Conservation (phyloP, 345 rosid genomes). For the Corchorus olitorius region DNA sequence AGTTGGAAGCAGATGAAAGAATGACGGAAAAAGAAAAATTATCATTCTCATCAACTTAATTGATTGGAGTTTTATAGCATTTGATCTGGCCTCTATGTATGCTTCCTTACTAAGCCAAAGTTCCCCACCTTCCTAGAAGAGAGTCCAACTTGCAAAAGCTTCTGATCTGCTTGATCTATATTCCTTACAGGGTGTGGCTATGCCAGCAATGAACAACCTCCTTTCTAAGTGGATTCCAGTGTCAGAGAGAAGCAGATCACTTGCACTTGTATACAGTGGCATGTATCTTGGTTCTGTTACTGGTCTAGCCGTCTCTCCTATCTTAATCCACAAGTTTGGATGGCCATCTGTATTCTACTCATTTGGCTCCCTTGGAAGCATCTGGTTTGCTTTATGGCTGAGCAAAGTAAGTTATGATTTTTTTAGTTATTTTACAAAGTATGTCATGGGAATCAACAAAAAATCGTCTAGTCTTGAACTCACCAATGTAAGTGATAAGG, state of each 20-base stretch:
- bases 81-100: neutral
- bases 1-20: neutral
- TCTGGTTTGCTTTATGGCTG: constrained; percentile 85
- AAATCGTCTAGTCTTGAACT: neutral
- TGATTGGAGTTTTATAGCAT: neutral
- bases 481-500: neutral
- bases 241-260: constrained; percentile 97
- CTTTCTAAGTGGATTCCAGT: constrained; percentile 98
- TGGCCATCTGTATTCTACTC: constrained; percentile 97
- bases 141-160: neutral
- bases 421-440: constrained; percentile 10
- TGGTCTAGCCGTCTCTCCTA: constrained; percentile 83
- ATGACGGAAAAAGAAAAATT: neutral
- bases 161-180: constrained; percentile 33
- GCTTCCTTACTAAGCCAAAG: neutral
- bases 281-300: constrained; percentile 99
- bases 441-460: neutral
- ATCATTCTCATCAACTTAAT: neutral
- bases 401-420: constrained; percentile 51
- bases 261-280: constrained; percentile 93
- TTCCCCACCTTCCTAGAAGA: neutral
- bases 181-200: constrained; percentile 87
- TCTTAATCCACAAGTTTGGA: constrained; percentile 79
- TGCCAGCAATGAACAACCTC: constrained; percentile 99
- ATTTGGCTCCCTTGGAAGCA: constrained; percentile 92